Conservation (phyloP, 768 basidiomycete genomes). For the Hygrophorus pudorinus region DNA sequence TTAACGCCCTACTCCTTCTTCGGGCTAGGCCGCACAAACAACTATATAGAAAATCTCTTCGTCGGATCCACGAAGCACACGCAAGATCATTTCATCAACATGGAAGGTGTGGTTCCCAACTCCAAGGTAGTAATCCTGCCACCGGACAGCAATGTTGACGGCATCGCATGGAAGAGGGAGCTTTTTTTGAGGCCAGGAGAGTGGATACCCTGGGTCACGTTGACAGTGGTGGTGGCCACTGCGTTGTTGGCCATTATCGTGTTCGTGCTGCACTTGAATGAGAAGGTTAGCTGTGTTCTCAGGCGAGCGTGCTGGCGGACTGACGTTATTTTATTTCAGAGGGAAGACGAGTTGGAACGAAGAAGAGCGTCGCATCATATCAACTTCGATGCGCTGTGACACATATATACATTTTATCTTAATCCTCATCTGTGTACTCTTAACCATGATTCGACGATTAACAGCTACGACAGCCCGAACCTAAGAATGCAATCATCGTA, state of each 20-base stretch:
- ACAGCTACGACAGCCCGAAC: too few relatives aligned
- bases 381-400: conserved; percentile 87
- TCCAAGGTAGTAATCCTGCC: conserved; percentile 95
- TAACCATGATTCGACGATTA: too few relatives aligned
- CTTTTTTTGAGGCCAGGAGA: conserved; percentile 89
- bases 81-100: conserved; percentile 69
- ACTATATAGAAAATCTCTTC: conserved; percentile 98
- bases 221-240: conserved; percentile 71
- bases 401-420: neutral
- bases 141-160: conserved; percentile 29
- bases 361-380: conserved; percentile 88
- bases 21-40: conserved; percentile 95
- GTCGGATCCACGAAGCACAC: conserved; percentile 82
- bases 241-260: conserved; percentile 71
- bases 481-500: too few relatives aligned
- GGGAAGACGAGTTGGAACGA: conserved; percentile 90
- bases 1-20: conserved; percentile 92
- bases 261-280: conserved; percentile 79
- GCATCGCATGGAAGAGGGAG: conserved; percentile 71
- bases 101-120: conserved; percentile 97
- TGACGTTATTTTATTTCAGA: conserved; percentile 31
- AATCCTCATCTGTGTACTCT: too few relatives aligned
- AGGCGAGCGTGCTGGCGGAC: neutral
- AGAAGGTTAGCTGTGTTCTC: conserved; percentile 55
- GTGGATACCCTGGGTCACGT: conserved; percentile 97